phyloP scores from a whole-genome alignment of 2,329 filamentous ascomycete species.

The Talaromyces funiculosus region DNA sequence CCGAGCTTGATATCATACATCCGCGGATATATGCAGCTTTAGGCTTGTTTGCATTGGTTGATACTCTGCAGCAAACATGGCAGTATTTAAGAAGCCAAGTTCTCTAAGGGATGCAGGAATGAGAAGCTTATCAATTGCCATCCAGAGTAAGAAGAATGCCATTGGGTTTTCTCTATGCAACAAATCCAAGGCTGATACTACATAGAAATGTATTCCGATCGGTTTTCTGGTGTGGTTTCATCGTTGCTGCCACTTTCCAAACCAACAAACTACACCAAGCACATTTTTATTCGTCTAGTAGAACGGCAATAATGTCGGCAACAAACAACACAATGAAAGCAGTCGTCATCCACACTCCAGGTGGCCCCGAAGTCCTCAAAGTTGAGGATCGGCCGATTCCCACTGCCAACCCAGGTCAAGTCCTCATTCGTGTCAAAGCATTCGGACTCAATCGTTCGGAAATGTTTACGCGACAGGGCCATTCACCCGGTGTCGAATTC shows the following conservation, averaged over 20 bases:
- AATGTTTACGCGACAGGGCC: constrained; percentile 44
- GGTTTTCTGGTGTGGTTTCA: not conserved
- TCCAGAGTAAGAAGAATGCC: not conserved
- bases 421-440: constrained; percentile 41
- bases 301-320: not conserved
- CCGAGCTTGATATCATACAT: not conserved
- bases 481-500: constrained; percentile 36
- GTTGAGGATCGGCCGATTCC: constrained; percentile 37
- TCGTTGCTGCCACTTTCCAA: not conserved
- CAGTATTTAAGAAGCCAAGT: not conserved
- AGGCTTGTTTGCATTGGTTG: not conserved
- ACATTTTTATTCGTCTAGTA: not conserved
- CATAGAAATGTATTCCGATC: not conserved
- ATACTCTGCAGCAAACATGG: not conserved
- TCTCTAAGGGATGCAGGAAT: not conserved
- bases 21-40: not conserved
- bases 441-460: constrained; percentile 46
- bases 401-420: constrained; percentile 30
- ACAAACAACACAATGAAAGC: constrained; percentile 39
- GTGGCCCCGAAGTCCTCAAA: constrained; percentile 37
- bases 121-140: not conserved
- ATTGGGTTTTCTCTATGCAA: not conserved
- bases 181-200: not conserved
- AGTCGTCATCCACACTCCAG: constrained; percentile 37
- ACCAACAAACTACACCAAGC: not conserved